phyloP scores from a whole-genome alignment of 805 yeast species.

The Pichia rugopelliculosa region DNA sequence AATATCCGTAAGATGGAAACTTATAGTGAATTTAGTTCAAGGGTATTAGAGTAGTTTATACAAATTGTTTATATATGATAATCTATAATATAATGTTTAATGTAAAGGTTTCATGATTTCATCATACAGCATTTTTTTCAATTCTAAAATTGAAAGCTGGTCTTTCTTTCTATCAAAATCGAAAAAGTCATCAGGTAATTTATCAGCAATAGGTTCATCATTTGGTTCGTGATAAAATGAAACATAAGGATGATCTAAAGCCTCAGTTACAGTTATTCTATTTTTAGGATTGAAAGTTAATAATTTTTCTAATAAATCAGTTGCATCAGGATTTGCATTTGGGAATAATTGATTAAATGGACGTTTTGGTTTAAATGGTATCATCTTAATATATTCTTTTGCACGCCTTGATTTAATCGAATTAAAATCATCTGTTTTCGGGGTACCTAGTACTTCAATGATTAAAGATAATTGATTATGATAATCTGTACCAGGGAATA shows the following conservation, averaged over 20 bases:
- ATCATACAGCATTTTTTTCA: constrained; percentile 69
- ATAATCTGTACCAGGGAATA: constrained; percentile 92
- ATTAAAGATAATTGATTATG: constrained; percentile 84
- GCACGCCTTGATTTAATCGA: constrained; percentile 77
- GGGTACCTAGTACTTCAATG: constrained; percentile 82
- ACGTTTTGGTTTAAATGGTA: constrained; percentile 63
- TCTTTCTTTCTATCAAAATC: constrained; percentile 84
- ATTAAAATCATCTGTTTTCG: constrained; percentile 68
- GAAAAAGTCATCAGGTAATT: constrained; percentile 80
- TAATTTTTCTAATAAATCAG: constrained; percentile 62
- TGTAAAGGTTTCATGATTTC: constrained; percentile 60
- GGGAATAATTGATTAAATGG: constrained; percentile 48
- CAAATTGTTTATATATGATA: background rate
- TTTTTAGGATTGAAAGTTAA: constrained; percentile 77
- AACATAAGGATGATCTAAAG: constrained; percentile 80
- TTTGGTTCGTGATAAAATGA: constrained; percentile 87
- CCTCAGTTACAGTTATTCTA: constrained; percentile 78
- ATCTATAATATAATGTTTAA: background rate
- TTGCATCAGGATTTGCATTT: constrained; percentile 52
- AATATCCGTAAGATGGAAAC: too few species aligned
- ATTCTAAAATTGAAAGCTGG: constrained; percentile 63
- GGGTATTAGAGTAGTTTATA: constrained; percentile 5
- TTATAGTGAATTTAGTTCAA: too few species aligned
- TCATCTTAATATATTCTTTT: constrained; percentile 73
- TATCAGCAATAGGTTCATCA: constrained; percentile 83